Conservation (phyloP, 164 flowering plant species). For the Hamamelis virginiana region DNA sequence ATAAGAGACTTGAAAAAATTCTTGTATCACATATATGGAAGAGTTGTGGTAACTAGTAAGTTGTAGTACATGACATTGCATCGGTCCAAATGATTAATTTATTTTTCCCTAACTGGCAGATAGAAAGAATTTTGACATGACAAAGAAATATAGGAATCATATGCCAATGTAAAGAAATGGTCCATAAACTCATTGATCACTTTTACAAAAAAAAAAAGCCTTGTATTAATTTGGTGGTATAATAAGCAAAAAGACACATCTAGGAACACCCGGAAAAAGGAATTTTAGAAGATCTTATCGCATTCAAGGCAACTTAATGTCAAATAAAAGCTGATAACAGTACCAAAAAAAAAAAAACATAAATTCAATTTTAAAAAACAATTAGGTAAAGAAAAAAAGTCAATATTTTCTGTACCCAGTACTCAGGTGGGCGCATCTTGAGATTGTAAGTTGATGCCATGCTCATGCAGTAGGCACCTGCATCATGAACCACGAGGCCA, state of each 20-base stretch:
- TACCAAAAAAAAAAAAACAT: neutral
- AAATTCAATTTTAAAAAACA: neutral
- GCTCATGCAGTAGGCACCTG: constrained; percentile 99
- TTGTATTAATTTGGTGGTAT: neutral
- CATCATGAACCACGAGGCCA: constrained; percentile 96
- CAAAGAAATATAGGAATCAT: neutral
- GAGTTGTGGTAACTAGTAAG: neutral
- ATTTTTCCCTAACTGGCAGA: no score
- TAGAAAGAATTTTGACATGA: no score
- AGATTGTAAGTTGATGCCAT: constrained; percentile 99
- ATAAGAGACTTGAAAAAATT: no score
- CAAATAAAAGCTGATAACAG: no score
- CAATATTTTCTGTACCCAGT: constrained; percentile 68
- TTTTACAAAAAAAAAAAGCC: neutral
- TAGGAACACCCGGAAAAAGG: neutral
- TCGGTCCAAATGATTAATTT: no score
- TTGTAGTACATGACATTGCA: no score
- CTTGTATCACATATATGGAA: neutral
- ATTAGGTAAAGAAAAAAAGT: neutral
- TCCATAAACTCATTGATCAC: neutral
- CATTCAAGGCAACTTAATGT: no score
- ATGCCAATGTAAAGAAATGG: neutral
- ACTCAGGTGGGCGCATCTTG: constrained; percentile 99
- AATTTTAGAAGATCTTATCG: no score
- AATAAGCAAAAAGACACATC: neutral